Conservation (phyloP, 2,329 filamentous ascomycete genomes). For the Septoria petroselini region DNA sequence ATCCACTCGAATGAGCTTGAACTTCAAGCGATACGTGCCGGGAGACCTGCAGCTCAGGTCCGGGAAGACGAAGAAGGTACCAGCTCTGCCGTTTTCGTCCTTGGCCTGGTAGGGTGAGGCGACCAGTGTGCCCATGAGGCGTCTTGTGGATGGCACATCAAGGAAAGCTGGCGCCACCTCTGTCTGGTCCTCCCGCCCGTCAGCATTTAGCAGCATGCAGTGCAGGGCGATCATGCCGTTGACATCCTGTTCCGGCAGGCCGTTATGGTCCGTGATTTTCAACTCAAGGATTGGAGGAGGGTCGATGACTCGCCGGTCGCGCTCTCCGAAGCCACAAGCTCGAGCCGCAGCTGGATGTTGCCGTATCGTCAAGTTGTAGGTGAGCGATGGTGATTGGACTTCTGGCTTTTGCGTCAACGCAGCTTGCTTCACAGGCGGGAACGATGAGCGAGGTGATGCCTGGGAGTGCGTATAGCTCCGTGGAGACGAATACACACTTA, state of each 20-base stretch:
- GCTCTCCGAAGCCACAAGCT: constrained; percentile 78
- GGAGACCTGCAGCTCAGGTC: constrained; percentile 77
- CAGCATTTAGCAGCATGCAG: constrained; percentile 71
- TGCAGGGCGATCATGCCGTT: constrained; percentile 62
- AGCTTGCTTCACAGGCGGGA: constrained; percentile 14
- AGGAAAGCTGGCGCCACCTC: constrained; percentile 48
- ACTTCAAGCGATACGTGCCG: constrained; percentile 70
- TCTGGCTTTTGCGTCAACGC: constrained; percentile 11
- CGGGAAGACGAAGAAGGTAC: constrained; percentile 82
- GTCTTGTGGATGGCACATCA: constrained; percentile 64
- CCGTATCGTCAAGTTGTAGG: constrained; percentile 59
- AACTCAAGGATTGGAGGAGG: constrained; percentile 80
- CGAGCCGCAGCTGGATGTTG: constrained; percentile 76
- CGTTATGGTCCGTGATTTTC: constrained; percentile 58
- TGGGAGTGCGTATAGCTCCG: constrained; percentile 28
- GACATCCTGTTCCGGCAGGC: constrained; percentile 58
- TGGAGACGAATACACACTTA: constrained; percentile 26
- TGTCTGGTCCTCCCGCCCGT: constrained; percentile 65
- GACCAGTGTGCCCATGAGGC: constrained; percentile 76
- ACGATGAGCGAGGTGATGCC: constrained; percentile 29
- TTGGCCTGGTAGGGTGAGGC: constrained; percentile 72
- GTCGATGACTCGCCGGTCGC: constrained; percentile 77
- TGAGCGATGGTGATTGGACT: constrained; percentile 29
- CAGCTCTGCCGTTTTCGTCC: constrained; percentile 69
- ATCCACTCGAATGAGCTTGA: constrained; percentile 70